Evolutionary conservation across 2,329 filamentous ascomycete genomes (phyloP), one percentile per base, ranked within the genome.

Genomic region (Phaeosphaeriaceae sp.): DNA sequence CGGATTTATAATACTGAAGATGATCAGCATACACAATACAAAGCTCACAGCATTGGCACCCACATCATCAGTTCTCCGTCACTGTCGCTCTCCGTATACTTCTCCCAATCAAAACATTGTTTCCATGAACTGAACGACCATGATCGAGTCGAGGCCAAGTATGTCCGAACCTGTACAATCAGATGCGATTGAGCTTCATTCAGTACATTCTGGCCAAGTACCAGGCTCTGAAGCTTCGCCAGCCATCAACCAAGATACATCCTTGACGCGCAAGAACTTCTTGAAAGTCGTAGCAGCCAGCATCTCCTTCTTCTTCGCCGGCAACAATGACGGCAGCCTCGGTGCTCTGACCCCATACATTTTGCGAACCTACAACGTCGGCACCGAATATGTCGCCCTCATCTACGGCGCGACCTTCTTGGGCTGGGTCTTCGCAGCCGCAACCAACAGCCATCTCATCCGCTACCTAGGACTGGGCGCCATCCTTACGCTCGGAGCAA

Each of bases 281-380:
- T 15, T 85, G 36, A 88, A 86, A 67, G 73, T 89, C 2, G 53
- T 83, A 40, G 60, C 57, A 42, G 5, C 79, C 74, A 48, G 83
- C 0, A 84, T 88, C 61, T 87, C 86, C 0, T 90, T 89, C 76
- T 88, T 90, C 67, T 85, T 87, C 27, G 86, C 88, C 0, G 88
- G 88, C 0, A 79, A 86, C 48, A 90, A 89, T 56, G 88, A 90
- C 69, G 88, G 88, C 31, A 88, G 84, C 58, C 77, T 89, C 0
- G 88, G 88, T 2, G 82, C 88, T 1, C 62, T 90, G 15, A 83
- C 89, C 1, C 88, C 88, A 0, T 88, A 89, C 65, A 81, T 90
- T 10, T 80, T 89, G 3, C 79, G 81, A 5, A 81, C 83, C 2
- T 88, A 89, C 65, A 61, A 77, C 5, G 82, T 88, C 47, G 81